phyloP scores from a whole-genome alignment of 2,329 filamentous ascomycete genomes.

The Paecilomyces sp. region DNA sequence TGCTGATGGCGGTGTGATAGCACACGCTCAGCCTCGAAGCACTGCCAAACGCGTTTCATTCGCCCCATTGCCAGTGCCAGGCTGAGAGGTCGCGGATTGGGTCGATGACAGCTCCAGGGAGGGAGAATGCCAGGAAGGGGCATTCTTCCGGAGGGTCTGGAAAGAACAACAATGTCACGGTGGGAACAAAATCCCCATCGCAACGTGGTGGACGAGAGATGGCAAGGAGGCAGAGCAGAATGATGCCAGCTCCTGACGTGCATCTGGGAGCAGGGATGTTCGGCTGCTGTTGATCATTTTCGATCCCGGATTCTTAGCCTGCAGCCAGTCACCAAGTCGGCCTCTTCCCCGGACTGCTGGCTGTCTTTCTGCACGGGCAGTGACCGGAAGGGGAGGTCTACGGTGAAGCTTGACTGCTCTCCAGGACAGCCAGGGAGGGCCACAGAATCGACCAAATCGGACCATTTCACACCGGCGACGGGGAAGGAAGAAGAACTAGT shows the following conservation, averaged over 20 bases:
- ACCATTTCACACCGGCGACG: background rate
- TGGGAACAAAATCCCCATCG: background rate
- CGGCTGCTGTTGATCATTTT: background rate
- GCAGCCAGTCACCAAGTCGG: background rate
- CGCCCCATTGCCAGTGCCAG: background rate
- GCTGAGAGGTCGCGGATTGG: background rate
- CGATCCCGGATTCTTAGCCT: background rate
- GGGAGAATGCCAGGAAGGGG: background rate
- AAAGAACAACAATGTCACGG: background rate
- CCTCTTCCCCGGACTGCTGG: background rate
- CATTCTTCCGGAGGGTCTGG: background rate
- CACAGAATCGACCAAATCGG: background rate
- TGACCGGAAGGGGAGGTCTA: background rate
- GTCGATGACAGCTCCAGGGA: background rate
- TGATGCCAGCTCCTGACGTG: background rate
- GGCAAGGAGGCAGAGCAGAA: background rate
- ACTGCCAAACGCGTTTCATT: background rate
- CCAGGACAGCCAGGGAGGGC: too few relatives aligned
- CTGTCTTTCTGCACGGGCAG: background rate
- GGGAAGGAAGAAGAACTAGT: background rate
- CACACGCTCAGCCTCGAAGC: background rate
- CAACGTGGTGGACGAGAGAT: background rate
- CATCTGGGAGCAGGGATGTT: background rate
- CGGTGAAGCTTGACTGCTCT: background rate
- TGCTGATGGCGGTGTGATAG: background rate